These are phyloP conservation scores for Pestalotiopsis sp. DNA, from an alignment of 2,329 filamentous ascomycete genomes.

Conservation along the genomic window DNA sequence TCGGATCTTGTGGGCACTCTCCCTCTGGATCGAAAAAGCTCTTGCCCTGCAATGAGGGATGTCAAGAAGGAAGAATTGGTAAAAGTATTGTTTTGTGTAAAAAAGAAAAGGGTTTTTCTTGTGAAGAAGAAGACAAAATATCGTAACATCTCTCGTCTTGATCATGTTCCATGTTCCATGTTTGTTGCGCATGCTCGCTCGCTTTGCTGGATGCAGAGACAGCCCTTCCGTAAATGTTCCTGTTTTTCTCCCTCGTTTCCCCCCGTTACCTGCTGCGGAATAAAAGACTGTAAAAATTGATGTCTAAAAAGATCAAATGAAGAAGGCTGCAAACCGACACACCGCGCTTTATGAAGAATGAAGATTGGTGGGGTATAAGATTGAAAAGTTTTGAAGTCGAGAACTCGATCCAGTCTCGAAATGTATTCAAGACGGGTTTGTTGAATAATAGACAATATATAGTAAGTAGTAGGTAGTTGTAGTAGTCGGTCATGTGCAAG, in stretches of 20 bases:
- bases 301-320: neutral
- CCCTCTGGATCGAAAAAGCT: neutral
- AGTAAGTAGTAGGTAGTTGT: constrained; percentile 6
- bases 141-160: constrained; percentile 11
- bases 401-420: neutral
- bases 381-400: neutral
- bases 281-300: neutral
- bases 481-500: constrained; percentile 7
- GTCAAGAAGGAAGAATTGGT: neutral
- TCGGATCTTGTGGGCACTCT: neutral
- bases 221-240: neutral
- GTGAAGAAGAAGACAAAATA: neutral
- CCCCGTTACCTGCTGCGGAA: neutral
- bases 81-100: neutral
- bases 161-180: constrained; percentile 6
- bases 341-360: constrained; percentile 1
- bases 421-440: constrained; percentile 5
- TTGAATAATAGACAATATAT: constrained; percentile 4
- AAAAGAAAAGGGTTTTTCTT: too few species aligned
- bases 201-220: neutral
- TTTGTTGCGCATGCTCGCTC: constrained; percentile 2
- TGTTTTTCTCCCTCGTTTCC: neutral
- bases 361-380: constrained; percentile 13
- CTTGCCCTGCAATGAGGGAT: neutral
- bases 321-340: constrained; percentile 10